phyloP scores from a whole-genome alignment of 2,329 filamentous ascomycete species.

The Boeremia exigua region DNA sequence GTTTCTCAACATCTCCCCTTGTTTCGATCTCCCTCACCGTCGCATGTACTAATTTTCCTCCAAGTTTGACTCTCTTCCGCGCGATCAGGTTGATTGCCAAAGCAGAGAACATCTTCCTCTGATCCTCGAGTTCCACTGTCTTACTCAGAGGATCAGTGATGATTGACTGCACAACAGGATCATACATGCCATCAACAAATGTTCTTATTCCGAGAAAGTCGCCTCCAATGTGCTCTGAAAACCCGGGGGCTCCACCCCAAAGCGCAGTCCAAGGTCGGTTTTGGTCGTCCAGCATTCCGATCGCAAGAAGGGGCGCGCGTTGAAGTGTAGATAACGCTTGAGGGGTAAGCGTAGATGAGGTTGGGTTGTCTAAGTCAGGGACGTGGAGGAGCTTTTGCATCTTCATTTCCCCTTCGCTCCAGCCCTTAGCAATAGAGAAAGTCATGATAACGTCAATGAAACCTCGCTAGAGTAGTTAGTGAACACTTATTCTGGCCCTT shows the following conservation, averaged over 20 bases:
- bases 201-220: slow-evolving; percentile 69
- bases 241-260: slow-evolving; percentile 74
- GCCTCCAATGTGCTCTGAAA: slow-evolving; percentile 67
- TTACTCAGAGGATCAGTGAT: background rate
- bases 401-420: slow-evolving; percentile 70
- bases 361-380: slow-evolving; percentile 69
- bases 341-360: slow-evolving; percentile 65
- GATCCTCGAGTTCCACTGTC: background rate
- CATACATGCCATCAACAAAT: slow-evolving; percentile 64
- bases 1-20: slow-evolving; percentile 31
- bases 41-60: slow-evolving; percentile 71
- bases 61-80: slow-evolving; percentile 75
- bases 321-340: slow-evolving; percentile 67
- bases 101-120: slow-evolving; percentile 64
- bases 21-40: slow-evolving; percentile 53
- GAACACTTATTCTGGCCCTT: no score
- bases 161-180: slow-evolving; percentile 73
- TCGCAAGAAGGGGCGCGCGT: slow-evolving; percentile 70
- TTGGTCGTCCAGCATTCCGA: slow-evolving; percentile 72
- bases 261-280: slow-evolving; percentile 78
- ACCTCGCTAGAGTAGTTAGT: no score
- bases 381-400: slow-evolving; percentile 69
- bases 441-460: no score
- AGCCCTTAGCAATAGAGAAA: slow-evolving; percentile 57
- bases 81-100: slow-evolving; percentile 69